Conservation (phyloP, 305 asterid species). For the Coffea humblotiana region DNA sequence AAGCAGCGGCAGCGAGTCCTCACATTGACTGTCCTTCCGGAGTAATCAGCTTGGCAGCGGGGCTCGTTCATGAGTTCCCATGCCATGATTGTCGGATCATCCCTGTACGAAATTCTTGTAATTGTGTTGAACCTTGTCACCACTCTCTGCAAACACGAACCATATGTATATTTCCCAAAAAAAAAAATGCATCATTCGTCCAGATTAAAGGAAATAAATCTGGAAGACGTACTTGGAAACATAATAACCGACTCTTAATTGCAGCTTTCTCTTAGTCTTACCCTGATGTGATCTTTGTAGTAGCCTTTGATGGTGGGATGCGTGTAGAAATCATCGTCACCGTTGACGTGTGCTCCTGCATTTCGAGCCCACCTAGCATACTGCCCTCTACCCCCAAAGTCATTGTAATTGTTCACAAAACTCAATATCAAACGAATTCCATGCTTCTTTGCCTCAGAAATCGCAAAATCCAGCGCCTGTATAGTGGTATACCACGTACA, state of each 20-base stretch:
- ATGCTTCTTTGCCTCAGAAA: slow-evolving; percentile 47
- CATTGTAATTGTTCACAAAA: slow-evolving; percentile 51
- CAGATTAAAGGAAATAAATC: background rate
- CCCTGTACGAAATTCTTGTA: slow-evolving; percentile 41
- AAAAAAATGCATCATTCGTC: too few species aligned
- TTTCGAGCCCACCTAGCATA: slow-evolving; percentile 54
- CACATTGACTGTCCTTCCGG: slow-evolving; percentile 60
- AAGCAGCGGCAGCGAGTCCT: background rate
- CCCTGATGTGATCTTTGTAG: slow-evolving; percentile 63
- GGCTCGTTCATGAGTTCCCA: slow-evolving; percentile 92
- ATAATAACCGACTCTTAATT: too few species aligned
- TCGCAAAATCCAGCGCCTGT: slow-evolving; percentile 56
- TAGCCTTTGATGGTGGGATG: slow-evolving; percentile 48
- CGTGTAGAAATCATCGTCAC: slow-evolving; percentile 77
- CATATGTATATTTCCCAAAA: too few species aligned
- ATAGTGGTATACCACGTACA: background rate
- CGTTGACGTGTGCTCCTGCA: slow-evolving; percentile 29
- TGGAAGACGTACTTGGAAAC: background rate
- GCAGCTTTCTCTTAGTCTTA: background rate
- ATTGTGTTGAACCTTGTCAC: slow-evolving; percentile 60
- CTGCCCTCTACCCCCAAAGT: slow-evolving; percentile 54
- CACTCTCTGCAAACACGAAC: slow-evolving; percentile 46
- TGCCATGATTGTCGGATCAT: slow-evolving; percentile 72
- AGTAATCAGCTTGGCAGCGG: slow-evolving; percentile 59
- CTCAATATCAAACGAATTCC: slow-evolving; percentile 42